Evolutionary conservation across 805 yeast genomes (phyloP).

Genomic region (Candida lessepsii): DNA sequence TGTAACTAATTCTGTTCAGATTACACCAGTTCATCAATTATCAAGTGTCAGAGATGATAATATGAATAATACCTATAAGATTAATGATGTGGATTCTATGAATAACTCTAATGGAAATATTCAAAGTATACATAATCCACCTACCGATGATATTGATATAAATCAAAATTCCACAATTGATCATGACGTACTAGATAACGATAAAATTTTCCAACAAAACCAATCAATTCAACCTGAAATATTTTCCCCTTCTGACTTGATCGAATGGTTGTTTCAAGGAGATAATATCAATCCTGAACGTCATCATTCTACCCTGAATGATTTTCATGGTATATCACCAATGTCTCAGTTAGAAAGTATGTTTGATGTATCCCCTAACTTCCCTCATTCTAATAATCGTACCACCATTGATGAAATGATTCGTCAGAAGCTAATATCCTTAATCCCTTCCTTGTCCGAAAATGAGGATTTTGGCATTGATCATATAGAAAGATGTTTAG

Average conservation of each 20-base stretch:
- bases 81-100: no score
- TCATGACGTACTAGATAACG: not conserved
- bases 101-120: no score
- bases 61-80: no score
- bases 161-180: no score
- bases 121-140: no score
- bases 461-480: conserved; percentile 18
- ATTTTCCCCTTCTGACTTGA: conserved; percentile 28
- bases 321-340: conserved; percentile 19
- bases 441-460: conserved; percentile 18
- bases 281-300: conserved; percentile 13
- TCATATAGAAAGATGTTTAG: conserved; percentile 23
- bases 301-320: conserved; percentile 6
- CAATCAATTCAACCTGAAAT: conserved; percentile 6
- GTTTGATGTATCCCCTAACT: conserved; percentile 21
- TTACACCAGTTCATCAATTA: no score
- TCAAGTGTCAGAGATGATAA: no score
- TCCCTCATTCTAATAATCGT: conserved; percentile 19
- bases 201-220: conserved; percentile 1
- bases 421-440: conserved; percentile 12
- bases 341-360: conserved; percentile 18
- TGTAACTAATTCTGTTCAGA: not conserved
- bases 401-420: conserved; percentile 16
- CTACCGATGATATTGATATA: no score
- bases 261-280: conserved; percentile 30